Percentiles rank a stretch among this genome's conserved stretches.
Conservation (phyloP, 805 yeast genomes). For the Saccharomycopsis fodiens region DNA sequence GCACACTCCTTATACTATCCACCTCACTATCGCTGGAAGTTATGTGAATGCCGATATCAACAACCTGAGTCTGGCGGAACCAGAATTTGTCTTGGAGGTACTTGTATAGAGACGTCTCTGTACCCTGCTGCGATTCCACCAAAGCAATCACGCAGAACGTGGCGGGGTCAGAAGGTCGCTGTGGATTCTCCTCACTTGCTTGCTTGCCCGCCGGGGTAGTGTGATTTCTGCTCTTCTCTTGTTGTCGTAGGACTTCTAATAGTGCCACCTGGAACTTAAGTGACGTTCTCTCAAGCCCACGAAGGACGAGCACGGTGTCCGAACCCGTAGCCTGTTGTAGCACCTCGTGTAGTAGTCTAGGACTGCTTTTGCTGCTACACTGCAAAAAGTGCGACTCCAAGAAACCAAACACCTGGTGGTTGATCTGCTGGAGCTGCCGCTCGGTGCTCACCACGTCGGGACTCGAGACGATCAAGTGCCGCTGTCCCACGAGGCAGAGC, state of each 20-base stretch:
- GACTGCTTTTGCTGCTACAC: conserved; percentile 6
- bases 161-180: no score
- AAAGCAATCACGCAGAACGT: conserved; percentile 23
- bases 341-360: background rate
- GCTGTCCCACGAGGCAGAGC: conserved; percentile 15
- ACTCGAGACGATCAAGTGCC: conserved; percentile 17
- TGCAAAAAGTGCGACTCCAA: background rate
- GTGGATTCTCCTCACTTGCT: no score
- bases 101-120: conserved; percentile 21
- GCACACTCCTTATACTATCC: no score
- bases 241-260: conserved; percentile 15
- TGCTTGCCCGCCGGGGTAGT: no score
- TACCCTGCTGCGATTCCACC: conserved; percentile 21
- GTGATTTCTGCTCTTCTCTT: no score
- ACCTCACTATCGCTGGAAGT: no score
- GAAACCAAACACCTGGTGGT: conserved; percentile 1
- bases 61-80: conserved; percentile 27
- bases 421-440: conserved; percentile 9
- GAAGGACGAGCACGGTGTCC: conserved; percentile 6
- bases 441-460: conserved; percentile 15
- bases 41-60: conserved; percentile 2
- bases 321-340: background rate
- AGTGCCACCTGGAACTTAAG: conserved; percentile 16
- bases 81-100: conserved; percentile 26
- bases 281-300: conserved; percentile 16